These are phyloP conservation scores for Ceratocystis destructans DNA, from an alignment of 2,329 filamentous ascomycete genomes.

Conservation along the genomic window DNA sequence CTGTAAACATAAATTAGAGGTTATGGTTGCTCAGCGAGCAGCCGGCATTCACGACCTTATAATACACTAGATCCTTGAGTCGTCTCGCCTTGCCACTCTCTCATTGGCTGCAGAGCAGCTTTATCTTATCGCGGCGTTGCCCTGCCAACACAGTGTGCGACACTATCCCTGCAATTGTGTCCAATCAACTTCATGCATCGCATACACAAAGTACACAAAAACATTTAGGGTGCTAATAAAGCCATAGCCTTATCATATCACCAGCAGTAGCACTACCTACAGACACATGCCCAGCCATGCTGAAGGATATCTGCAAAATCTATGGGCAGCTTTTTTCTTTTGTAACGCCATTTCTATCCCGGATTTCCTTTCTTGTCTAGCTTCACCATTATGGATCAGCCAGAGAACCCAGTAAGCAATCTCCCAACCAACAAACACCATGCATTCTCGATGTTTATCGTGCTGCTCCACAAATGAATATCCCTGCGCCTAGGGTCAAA, in stretches of 20 bases:
- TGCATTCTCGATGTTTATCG: neutral
- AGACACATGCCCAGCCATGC: neutral
- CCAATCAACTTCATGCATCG: neutral
- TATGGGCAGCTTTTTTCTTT: too few relatives aligned
- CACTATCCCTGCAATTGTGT: neutral
- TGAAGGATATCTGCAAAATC: neutral
- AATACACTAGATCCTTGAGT: too few relatives aligned
- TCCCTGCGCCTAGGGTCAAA: constrained; percentile 3
- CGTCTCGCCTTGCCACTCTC: neutral
- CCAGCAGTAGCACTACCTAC: neutral
- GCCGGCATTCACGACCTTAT: neutral
- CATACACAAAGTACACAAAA: constrained; percentile 3
- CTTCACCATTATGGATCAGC: constrained; percentile 8
- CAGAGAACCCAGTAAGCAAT: constrained; percentile 12
- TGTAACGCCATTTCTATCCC: neutral
- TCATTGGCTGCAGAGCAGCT: neutral
- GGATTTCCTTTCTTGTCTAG: neutral
- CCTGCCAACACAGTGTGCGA: neutral
- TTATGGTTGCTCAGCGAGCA: neutral
- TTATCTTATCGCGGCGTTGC: constrained; percentile 1
- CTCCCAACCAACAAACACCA: neutral
- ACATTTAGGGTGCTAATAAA: neutral
- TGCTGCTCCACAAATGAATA: constrained; percentile 1
- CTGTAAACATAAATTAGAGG: neutral
- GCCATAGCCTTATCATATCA: too few relatives aligned